These are phyloP conservation scores for Tephrocybe rancida DNA, from an alignment of 768 basidiomycete genomes.

Conservation along the genomic window DNA sequence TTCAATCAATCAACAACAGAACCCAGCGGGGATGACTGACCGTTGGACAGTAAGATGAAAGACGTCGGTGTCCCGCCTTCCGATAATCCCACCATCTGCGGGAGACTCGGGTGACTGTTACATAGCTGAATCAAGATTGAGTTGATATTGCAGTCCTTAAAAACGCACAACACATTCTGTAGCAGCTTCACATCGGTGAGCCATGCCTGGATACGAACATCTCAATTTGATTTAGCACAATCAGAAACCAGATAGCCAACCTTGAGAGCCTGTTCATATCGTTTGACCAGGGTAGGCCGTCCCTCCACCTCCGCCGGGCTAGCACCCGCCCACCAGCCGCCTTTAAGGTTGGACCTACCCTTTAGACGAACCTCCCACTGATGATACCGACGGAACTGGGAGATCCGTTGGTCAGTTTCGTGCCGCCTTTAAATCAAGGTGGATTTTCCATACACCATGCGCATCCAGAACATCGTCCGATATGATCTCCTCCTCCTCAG, in stretches of 20 bases:
- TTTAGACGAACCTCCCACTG: conserved; percentile 46
- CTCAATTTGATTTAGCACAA: background rate
- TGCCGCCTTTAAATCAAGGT: too few relatives aligned
- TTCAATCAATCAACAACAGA: background rate
- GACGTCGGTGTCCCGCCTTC: conserved; percentile 44
- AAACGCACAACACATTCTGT: conserved; percentile 49
- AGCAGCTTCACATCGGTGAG: conserved; percentile 50
- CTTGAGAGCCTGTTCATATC: conserved; percentile 39
- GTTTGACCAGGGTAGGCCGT: conserved; percentile 41
- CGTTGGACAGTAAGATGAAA: conserved; percentile 54
- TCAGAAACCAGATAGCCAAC: conserved; percentile 19
- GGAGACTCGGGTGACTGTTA: conserved; percentile 51
- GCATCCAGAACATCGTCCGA: conserved; percentile 24
- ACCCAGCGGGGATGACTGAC: conserved; percentile 22
- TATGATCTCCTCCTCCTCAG: conserved; percentile 12
- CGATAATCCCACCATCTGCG: conserved; percentile 55
- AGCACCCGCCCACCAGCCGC: conserved; percentile 51
- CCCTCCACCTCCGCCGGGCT: conserved; percentile 43
- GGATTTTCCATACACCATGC: conserved; percentile 44
- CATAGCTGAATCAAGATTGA: background rate
- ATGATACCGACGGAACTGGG: conserved; percentile 51
- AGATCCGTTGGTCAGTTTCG: too few relatives aligned
- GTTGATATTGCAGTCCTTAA: background rate
- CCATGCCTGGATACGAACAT: conserved; percentile 39
- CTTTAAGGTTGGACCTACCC: conserved; percentile 35